phyloP scores from a whole-genome alignment of 495 filamentous ascomycete genomes.

The Aspergillus sclerotioniger region DNA sequence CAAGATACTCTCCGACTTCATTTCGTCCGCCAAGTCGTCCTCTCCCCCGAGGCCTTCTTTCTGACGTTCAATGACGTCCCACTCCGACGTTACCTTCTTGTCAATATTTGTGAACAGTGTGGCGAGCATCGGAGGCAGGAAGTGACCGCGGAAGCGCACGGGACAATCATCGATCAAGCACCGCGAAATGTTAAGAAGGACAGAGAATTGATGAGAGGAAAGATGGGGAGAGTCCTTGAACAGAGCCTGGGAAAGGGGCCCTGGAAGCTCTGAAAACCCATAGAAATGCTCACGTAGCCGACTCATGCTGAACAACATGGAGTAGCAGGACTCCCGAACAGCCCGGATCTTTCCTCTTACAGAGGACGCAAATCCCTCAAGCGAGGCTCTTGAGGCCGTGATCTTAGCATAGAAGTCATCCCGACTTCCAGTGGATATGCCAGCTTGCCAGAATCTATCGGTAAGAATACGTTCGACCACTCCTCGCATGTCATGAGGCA shows the following conservation, averaged over 20 bases:
- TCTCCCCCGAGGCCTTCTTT: constrained; percentile 63
- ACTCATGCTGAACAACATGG: constrained; percentile 91
- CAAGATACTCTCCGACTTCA: constrained; percentile 96
- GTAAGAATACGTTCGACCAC: constrained; percentile 83
- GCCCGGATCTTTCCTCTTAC: constrained; percentile 84
- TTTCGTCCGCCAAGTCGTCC: constrained; percentile 81
- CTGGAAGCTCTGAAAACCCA: constrained; percentile 78
- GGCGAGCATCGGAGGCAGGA: constrained; percentile 81
- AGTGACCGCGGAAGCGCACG: constrained; percentile 67
- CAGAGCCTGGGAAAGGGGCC: constrained; percentile 77
- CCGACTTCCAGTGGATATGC: constrained; percentile 89
- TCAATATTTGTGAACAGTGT: constrained; percentile 84
- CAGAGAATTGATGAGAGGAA: constrained; percentile 89
- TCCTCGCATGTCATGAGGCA: constrained; percentile 73
- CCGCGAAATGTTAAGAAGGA: constrained; percentile 80
- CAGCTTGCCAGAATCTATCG: constrained; percentile 98
- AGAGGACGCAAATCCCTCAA: constrained; percentile 92
- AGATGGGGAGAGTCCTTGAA: constrained; percentile 80
- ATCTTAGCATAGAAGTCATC: constrained; percentile 96
- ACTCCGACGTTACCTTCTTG: constrained; percentile 79
- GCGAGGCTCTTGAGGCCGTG: constrained; percentile 77
- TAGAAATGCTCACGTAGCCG: constrained; percentile 85
- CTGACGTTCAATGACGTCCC: constrained; percentile 66
- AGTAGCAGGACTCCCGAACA: constrained; percentile 89
- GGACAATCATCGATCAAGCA: constrained; percentile 91